Conservation (phyloP, 257 asterid species). For the Oldenlandia corymbosa region DNA sequence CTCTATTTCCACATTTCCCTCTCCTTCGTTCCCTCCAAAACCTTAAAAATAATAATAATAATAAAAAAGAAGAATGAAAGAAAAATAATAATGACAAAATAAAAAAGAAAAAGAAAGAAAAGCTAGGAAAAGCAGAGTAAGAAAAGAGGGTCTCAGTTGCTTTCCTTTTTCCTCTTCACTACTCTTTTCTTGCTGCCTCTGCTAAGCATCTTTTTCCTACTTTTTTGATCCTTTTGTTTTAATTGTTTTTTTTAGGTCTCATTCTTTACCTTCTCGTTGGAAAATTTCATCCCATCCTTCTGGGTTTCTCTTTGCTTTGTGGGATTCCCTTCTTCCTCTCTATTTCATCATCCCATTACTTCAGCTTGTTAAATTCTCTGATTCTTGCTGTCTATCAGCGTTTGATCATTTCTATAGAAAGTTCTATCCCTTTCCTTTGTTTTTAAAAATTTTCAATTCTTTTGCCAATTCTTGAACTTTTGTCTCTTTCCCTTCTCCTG, state of each 20-base stretch:
- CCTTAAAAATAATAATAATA: conserved; percentile 6
- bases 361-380: conserved; percentile 25
- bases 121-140: conserved; percentile 34
- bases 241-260: conserved; percentile 9
- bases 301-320: conserved; percentile 28
- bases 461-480: conserved; percentile 20
- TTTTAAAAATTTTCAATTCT: conserved; percentile 14
- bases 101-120: conserved; percentile 15
- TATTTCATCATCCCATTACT: conserved; percentile 37
- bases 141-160: conserved; percentile 31
- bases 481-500: conserved; percentile 16
- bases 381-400: conserved; percentile 36
- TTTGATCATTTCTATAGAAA: conserved; percentile 40
- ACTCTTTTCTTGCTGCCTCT: conserved; percentile 59
- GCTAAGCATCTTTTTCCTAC: conserved; percentile 59
- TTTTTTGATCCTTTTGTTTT: conserved; percentile 31
- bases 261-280: conserved; percentile 37
- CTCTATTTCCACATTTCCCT: background rate
- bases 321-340: conserved; percentile 29
- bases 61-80: background rate
- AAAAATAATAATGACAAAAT: too few species aligned
- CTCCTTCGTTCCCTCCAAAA: conserved; percentile 2
- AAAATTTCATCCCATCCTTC: conserved; percentile 6
- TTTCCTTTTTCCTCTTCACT: conserved; percentile 28
- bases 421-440: conserved; percentile 30